These are phyloP conservation scores for Scedosporium boydii DNA, from an alignment of 2,329 filamentous ascomycete genomes.

Conservation along the genomic window DNA sequence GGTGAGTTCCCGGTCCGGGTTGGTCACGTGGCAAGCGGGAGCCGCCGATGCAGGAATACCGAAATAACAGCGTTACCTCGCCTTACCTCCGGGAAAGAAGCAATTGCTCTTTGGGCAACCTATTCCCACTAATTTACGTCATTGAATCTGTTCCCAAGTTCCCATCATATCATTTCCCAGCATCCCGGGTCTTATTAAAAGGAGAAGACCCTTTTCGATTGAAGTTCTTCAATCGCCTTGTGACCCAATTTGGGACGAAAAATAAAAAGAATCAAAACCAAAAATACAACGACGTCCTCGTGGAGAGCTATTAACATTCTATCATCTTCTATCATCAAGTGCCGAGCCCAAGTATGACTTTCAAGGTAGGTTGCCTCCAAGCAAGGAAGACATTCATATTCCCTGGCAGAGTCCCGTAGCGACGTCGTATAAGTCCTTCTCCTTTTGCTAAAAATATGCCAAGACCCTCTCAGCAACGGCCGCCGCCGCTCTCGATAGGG, in stretches of 20 bases:
- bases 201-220: too few species aligned
- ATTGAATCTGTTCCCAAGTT: neutral
- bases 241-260: too few species aligned
- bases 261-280: too few species aligned
- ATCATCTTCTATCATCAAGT: neutral
- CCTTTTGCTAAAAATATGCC: neutral
- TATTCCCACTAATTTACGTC: neutral
- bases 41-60: too few species aligned
- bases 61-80: too few species aligned
- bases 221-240: too few species aligned
- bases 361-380: neutral
- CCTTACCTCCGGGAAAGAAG: too few species aligned
- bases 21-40: neutral
- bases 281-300: too few species aligned
- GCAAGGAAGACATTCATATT: neutral
- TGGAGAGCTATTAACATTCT: neutral
- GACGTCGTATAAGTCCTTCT: neutral
- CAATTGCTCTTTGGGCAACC: too few species aligned
- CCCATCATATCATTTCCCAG: neutral
- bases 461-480: slow-evolving; percentile 86
- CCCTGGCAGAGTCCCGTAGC: neutral
- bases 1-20: neutral
- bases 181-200: neutral
- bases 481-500: slow-evolving; percentile 80
- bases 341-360: neutral